Evolutionary conservation across 352 stramenopile genomes (phyloP), one percentile per base, ranked within the genome.

Genomic region (Phytophthora cajani): DNA sequence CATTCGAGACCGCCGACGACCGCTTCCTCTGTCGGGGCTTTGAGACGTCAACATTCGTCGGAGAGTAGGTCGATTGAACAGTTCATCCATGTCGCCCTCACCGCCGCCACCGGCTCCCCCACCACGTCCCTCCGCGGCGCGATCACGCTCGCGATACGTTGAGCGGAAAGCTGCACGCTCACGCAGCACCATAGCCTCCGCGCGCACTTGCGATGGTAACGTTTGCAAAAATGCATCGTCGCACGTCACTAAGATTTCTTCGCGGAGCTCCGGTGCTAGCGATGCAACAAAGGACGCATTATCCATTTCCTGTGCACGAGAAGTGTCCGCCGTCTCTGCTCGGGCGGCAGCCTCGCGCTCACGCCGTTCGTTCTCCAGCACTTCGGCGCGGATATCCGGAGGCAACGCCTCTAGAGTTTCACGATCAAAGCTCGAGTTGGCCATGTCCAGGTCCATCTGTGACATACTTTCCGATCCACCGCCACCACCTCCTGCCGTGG

Each of bases 281-380:
- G 98, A 99, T 5, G 97, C 97, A 9, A 99, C 85, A 79, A 99
- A 99, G 10, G 94, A 98, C 32, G 96, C 97, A 79, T 99, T 99
- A 76, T 99, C 97, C 97, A 99, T 99, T 55, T 99, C 97, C 80
- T 99, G 90, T 21, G 97, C 98, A 50, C 96, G 94, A 16, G 95
- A 97, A 6, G 97, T 96, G 78, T 99, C 97, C 14, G 88, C 83
- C 32, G 74, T 79, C 16, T 90, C 82, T 14, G 87, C 79, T 33
- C 87, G 81, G 47, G 88, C 80, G 60, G 84, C 73, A 64, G 86
- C 77, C 77, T 96, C 86, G 21, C 97, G 84, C 74, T 99, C 94
- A 16, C 93, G 92, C 23, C 96, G 91, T 66, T 99, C 97, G 74
- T 99, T 97, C 62, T 97, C 95, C 16, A 99, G 88, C 14, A 99